A percentile compares a stretch with the other conserved stretches of the same genome.
phyloP scores from a whole-genome alignment of 371 early-diverging fungal genomes.

The Cokeromyces recurvatus region DNA sequence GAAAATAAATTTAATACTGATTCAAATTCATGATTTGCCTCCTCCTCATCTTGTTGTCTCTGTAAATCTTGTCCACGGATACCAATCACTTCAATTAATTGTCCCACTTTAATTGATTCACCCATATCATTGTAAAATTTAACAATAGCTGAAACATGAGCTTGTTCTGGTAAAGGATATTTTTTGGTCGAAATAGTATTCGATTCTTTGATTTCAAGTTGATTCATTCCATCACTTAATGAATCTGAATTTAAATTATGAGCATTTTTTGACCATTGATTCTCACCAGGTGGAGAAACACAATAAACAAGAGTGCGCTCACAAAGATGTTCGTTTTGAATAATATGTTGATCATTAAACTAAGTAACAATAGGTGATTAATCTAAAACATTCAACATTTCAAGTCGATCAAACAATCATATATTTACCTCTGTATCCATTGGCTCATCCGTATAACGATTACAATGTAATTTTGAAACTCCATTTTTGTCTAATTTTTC shows the following conservation, averaged over 20 bases:
- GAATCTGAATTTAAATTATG: slow-evolving; percentile 2
- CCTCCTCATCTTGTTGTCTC: background rate
- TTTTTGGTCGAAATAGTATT: slow-evolving; percentile 20
- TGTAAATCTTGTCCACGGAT: slow-evolving; percentile 30
- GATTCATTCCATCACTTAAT: slow-evolving; percentile 8
- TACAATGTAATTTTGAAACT: slow-evolving; percentile 18
- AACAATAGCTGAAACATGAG: slow-evolving; percentile 48
- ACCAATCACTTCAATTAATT: slow-evolving; percentile 58
- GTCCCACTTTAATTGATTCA: slow-evolving; percentile 46
- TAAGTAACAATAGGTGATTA: background rate
- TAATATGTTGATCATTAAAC: slow-evolving; percentile 2
- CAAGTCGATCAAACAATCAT: too few species aligned
- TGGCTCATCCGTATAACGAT: slow-evolving; percentile 37
- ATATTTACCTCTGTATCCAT: slow-evolving; percentile 11
- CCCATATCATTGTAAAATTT: slow-evolving; percentile 45
- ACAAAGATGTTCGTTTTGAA: slow-evolving; percentile 26
- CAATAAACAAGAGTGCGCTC: slow-evolving; percentile 51
- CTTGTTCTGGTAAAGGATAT: slow-evolving; percentile 47
- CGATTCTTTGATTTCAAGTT: slow-evolving; percentile 14
- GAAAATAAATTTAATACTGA: slow-evolving; percentile 15
- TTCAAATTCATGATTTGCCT: slow-evolving; percentile 12
- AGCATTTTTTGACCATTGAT: slow-evolving; percentile 39
- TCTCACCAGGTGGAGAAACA: slow-evolving; percentile 61
- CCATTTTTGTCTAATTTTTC: slow-evolving; percentile 21
- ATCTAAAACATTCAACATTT: too few species aligned